Evolutionary conservation across 345 rosid genomes (phyloP), one percentile per base, ranked within the genome.

Genomic region (Lepidium sativum): DNA sequence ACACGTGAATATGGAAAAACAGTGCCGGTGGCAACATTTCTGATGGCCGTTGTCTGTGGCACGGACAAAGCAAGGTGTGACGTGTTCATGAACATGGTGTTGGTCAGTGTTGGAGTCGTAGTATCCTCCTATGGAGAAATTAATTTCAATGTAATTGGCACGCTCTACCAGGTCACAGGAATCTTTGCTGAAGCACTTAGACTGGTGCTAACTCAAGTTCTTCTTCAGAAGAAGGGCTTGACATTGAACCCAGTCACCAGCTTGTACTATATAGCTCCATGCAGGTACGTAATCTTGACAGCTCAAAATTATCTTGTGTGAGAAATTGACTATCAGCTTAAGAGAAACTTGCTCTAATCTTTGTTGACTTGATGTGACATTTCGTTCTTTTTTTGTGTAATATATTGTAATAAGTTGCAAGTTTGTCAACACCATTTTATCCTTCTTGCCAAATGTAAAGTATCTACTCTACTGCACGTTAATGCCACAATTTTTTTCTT

Each of bases 11-110:
- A 71, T 65, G 45, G 52, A 68, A 41, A 82, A 69, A 60, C 92
- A 92, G 98, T 92, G 98, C 96, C 96, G 39, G 98, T 89, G 50
- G 97, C 97, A 44, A 90, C 99, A 67, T 90, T 85, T 78, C 25
- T 79, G 57, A 81, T 88, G 84, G 95, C 92, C 58, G 86, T 94
- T 72, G 63, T 94, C 59, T 88, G 97, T 38, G 95, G 95, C 72
- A 94, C 89, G 65, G 96, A 90, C 80, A 90, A 78, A 74, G 80
- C 89, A 68, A 86, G 97, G 85, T 87, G 94, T 63, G 92, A 87
- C 14, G 87, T 86, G 66, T 89, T 92, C 85, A 77, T 75, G 70
- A 92, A 87, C 92, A 87, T 90, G 97, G 62, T 94, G 85, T 82
- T 94, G 72, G 89, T 90, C 95, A 88, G 97, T 81, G 84, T 86